Base-by-base conservation (phyloP, 2,329 filamentous ascomycete species). In the Chaetomiaceae sp. region DNA sequence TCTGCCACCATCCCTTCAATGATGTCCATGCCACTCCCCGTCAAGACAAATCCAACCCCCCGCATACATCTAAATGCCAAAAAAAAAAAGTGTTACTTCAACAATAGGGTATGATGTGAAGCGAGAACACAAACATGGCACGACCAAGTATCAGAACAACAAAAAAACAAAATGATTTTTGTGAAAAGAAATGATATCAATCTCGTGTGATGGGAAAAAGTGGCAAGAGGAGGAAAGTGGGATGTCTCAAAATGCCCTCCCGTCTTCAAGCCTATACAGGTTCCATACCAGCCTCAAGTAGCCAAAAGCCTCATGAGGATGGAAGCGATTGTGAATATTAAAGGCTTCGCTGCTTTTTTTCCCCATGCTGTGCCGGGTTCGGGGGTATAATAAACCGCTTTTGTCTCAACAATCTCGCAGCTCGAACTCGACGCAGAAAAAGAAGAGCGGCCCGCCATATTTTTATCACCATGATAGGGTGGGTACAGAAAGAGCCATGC, bases 351-450 rank as follows among this genome's bases (percentile, higher is more conserved):
- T 48, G 40, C 21, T 21, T 55, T 57, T 55, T 52, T 57, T 55
- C 51, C 51, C 58, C 48, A 54, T 59, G 56, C 62, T 51, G 54
- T 30, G 32, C 43, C 34, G 38, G 30, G n/a, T 44, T 33, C 50
- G 62, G 59, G n/a, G 67, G 68, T 71, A 72, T 73, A 64, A 70
- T 40, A 30, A 33, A 66, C 63, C 43, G 44, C 42, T 42, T 36
- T 43, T 36, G 16, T 34, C 48, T 51, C 27, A 30, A 21, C 61
- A 61, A 58, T 61, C 51, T 49, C 42, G 10, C 20, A 10, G 33
- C 21, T 38, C 25, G 18, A 48, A 27, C 16, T 8, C 20, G 34
- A 45, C 20, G 23, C 21, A 45, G 37, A 14, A 27, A 29, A 36
- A 30, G 38, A 48, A 32, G 29, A 42, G 20, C 13, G 13, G 13